Conservation (phyloP, 192 early-diverging fungal genomes). For the Geranomyces variabilis region DNA sequence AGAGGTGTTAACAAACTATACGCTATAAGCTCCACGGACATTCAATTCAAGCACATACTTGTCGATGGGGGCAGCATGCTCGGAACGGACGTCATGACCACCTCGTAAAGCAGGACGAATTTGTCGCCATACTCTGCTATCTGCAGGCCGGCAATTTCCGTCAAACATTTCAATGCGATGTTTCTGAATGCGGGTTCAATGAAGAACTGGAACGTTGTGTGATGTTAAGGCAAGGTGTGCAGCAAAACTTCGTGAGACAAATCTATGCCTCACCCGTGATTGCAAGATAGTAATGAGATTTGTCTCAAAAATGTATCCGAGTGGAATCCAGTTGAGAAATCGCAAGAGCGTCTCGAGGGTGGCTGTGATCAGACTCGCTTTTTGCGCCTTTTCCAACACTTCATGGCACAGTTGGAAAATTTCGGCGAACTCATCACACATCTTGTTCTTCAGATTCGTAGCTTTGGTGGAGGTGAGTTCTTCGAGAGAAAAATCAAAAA, state of each 20-base stretch:
- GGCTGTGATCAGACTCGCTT: constrained; percentile 85
- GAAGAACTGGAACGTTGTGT: constrained; percentile 65
- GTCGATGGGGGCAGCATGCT: constrained; percentile 70
- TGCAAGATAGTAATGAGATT: constrained; percentile 84
- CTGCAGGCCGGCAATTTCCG: constrained; percentile 91
- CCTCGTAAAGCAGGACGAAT: constrained; percentile 82
- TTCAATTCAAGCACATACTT: constrained; percentile 49
- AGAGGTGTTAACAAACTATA: neutral
- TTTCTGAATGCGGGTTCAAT: constrained; percentile 86
- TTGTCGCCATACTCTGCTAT: constrained; percentile 83
- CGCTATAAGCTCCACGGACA: too few species aligned
- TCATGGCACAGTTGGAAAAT: constrained; percentile 95
- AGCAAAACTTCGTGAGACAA: neutral
- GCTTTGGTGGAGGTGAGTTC: constrained; percentile 97
- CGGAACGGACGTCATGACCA: constrained; percentile 72
- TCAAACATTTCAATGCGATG: constrained; percentile 93
- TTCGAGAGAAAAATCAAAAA: constrained; percentile 98
- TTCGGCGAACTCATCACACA: constrained; percentile 94
- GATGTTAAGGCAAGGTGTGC: neutral
- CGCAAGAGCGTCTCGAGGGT: constrained; percentile 93
- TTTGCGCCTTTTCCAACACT: constrained; percentile 88
- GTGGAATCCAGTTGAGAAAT: constrained; percentile 97
- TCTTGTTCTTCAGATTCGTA: constrained; percentile 89
- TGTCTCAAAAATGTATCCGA: constrained; percentile 98
- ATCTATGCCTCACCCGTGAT: constrained; percentile 62